Percentiles rank a stretch among this genome's conserved stretches.
Conservation (phyloP, 805 yeast species). For the Metschnikowia arizonensis region DNA sequence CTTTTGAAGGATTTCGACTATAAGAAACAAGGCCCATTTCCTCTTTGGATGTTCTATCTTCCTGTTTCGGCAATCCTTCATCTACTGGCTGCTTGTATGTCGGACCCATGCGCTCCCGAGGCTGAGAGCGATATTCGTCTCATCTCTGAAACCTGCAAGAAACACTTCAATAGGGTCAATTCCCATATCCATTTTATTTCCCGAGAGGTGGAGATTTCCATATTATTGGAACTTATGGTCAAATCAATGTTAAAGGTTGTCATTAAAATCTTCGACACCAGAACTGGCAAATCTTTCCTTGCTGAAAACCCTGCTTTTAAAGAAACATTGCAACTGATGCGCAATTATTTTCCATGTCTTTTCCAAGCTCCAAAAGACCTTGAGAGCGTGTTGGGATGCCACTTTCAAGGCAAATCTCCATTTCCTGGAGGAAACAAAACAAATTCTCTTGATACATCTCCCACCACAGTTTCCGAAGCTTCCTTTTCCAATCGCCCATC, state of each 20-base stretch:
- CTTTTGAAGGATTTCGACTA: conserved; percentile 21
- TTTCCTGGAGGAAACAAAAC: conserved; percentile 3
- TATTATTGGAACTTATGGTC: conserved; percentile 19
- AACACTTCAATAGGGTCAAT: conserved; percentile 11
- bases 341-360: conserved; percentile 18
- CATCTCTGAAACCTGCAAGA: conserved; percentile 19
- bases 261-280: conserved; percentile 20
- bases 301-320: conserved; percentile 15
- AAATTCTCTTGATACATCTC: not conserved
- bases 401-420: conserved; percentile 10
- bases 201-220: conserved; percentile 7
- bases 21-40: conserved; percentile 19
- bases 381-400: not conserved
- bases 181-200: conserved; percentile 2
- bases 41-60: conserved; percentile 31
- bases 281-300: conserved; percentile 15
- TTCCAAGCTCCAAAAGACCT: conserved; percentile 6
- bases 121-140: conserved; percentile 26
- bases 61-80: conserved; percentile 32
- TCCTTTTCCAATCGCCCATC: not conserved
- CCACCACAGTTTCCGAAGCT: not conserved
- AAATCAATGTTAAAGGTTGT: conserved; percentile 22
- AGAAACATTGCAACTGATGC: conserved; percentile 14
- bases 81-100: conserved; percentile 28
- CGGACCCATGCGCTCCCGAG: conserved; percentile 28